Conservation (phyloP, 1,284 basidiomycete genomes). For the Chondrostereum purpureum region DNA sequence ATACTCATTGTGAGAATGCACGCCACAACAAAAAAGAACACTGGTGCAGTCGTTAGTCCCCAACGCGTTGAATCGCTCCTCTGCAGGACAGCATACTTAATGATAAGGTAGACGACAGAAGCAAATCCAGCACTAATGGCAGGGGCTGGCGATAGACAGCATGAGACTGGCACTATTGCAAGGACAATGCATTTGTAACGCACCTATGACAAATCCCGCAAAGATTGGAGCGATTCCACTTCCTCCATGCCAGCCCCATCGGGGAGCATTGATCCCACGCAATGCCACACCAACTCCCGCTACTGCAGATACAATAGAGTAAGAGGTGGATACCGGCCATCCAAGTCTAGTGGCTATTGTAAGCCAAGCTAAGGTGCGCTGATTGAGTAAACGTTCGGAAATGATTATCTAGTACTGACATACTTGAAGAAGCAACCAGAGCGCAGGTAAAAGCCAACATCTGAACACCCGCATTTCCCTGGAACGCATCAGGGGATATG, state of each 20-base stretch:
- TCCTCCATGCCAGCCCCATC: conserved; percentile 25
- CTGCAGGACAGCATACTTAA: conserved; percentile 20
- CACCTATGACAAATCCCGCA: conserved; percentile 20
- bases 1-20: conserved; percentile 21
- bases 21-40: conserved; percentile 22
- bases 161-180: neutral
- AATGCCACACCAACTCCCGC: conserved; percentile 23
- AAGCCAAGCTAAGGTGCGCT: conserved; percentile 15
- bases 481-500: conserved; percentile 16
- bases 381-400: neutral
- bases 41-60: conserved; percentile 18
- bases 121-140: conserved; percentile 20
- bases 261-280: conserved; percentile 20
- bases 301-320: conserved; percentile 22
- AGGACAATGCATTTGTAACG: neutral
- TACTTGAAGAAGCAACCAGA: too few species aligned
- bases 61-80: conserved; percentile 17
- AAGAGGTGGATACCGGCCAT: conserved; percentile 25
- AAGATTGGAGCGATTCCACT: conserved; percentile 24
- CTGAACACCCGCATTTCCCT: conserved; percentile 22
- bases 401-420: neutral
- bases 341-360: conserved; percentile 21
- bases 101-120: conserved; percentile 18
- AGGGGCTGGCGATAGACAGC: conserved; percentile 15
- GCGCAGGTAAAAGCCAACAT: conserved; percentile 22